A percentile compares a stretch with the other conserved stretches of the same genome.
Evolutionary conservation across 148 eudicot species (phyloP).

Genomic region (Suaeda aralocaspica): DNA sequence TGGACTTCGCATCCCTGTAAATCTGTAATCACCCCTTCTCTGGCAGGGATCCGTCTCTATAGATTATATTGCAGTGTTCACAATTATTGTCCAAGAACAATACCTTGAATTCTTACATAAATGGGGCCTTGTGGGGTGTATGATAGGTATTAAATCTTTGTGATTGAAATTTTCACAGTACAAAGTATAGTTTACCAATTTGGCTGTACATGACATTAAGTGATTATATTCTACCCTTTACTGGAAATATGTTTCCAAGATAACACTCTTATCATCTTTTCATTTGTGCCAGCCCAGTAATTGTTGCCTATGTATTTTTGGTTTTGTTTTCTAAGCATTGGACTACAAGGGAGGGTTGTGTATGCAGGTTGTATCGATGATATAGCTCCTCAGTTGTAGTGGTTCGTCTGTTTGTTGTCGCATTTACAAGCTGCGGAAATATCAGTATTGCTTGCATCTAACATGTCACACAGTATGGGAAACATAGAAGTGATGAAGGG

Average conservation of each 20-base stretch:
- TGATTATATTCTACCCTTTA: not conserved
- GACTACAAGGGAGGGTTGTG: no score
- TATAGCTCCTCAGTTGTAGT: no score
- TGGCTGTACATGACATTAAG: not conserved
- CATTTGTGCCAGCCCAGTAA: no score
- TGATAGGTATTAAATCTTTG: not conserved
- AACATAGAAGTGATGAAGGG: no score
- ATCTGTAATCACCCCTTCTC: conserved; percentile 36
- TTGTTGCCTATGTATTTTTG: no score
- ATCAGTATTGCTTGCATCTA: no score
- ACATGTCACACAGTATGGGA: no score
- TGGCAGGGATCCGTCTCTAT: not conserved
- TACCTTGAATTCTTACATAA: conserved; percentile 1
- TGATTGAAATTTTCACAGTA: not conserved
- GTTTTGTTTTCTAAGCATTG: no score
- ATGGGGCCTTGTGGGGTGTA: not conserved
- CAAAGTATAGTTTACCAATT: not conserved
- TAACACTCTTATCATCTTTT: no score
- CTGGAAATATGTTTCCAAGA: not conserved
- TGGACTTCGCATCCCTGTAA: conserved; percentile 78
- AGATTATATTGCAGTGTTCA: not conserved
- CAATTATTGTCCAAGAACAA: conserved; percentile 11
- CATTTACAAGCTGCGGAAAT: no score
- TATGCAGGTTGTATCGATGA: no score
- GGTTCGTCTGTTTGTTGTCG: no score